Base-by-base conservation (phyloP, 805 yeast species). In the Candida ponderosae region DNA sequence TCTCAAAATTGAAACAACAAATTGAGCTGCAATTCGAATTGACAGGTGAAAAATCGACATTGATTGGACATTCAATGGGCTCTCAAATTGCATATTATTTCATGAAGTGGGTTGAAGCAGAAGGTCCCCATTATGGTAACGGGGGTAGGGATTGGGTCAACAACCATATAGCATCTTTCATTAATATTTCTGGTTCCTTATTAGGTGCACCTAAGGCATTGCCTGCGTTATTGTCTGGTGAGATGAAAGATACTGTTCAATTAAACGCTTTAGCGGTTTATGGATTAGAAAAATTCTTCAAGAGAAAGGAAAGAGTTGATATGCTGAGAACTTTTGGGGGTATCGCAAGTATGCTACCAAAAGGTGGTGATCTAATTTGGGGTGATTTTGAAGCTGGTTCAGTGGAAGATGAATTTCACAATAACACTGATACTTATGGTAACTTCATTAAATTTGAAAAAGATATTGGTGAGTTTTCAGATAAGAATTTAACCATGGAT, bases 211-310 rank as follows among this genome's bases (percentile, higher is more conserved):
- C 98, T 3, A 93, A 93, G 56, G 83, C 96, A 1, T 74, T 88
- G 17, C 86, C 94, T 0, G 96, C 96, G 1, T 65, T 93, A 41
- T 59, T 93, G n/a, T 85, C 96, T 14, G 98, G 98, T 14, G 98
- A 93, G 61, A 93, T 93, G 97, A 86, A 80, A 57, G 98, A 93
- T 58, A 93, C 98, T 0, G 94, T 94, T 23, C 96, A 90, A 53
- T 66, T 93, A 56, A 93, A 93, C 57, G 81, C 93, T 4, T 62
- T 90, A 42, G 98, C 97, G 0, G 87, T 90, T 45, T 87, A 85
- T 52, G 98, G 97, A 1, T 70, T 93, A 39, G 98, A 93, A 54
- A 87, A 85, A 62, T 93, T 93, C 60, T 88, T 93, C 59, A 81
- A 93, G 36, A 74, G 95, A 55, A 74, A 76, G 42, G 98, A 90